phyloP scores from a whole-genome alignment of 2,329 filamentous ascomycete species.

The Fonsecaea erecta region DNA sequence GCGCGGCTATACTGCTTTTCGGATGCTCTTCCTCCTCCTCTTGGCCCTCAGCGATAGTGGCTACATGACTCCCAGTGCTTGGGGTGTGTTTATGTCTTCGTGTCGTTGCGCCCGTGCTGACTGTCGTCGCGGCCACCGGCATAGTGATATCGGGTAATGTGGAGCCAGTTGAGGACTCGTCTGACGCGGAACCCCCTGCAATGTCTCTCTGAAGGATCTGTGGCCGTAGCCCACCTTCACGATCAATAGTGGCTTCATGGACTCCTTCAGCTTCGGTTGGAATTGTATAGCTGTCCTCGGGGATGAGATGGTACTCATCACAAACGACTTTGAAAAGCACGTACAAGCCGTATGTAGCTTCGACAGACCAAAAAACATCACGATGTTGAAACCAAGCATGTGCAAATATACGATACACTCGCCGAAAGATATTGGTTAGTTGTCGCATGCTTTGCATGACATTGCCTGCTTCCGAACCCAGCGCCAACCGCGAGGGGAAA shows the following conservation, averaged over 20 bases:
- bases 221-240: slow-evolving; percentile 25
- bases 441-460: slow-evolving; percentile 61
- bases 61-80: slow-evolving; percentile 76
- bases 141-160: slow-evolving; percentile 36
- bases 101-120: slow-evolving; percentile 69
- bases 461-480: slow-evolving; percentile 53
- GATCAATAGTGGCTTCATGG: slow-evolving; percentile 57
- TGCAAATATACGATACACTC: slow-evolving; percentile 94
- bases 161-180: slow-evolving; percentile 2
- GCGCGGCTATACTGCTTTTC: slow-evolving; percentile 16
- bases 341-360: slow-evolving; percentile 88
- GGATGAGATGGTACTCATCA: slow-evolving; percentile 85
- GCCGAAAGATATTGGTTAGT: slow-evolving; percentile 90
- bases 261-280: slow-evolving; percentile 86
- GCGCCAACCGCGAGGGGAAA: slow-evolving; percentile 81
- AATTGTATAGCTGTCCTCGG: slow-evolving; percentile 93
- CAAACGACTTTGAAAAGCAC: slow-evolving; percentile 97
- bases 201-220: slow-evolving; percentile 48
- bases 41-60: slow-evolving; percentile 80
- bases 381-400: slow-evolving; percentile 99
- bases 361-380: slow-evolving; percentile 92
- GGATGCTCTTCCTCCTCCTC: slow-evolving; percentile 67
- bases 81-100: slow-evolving; percentile 82
- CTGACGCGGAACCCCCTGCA: slow-evolving; percentile 3
- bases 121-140: slow-evolving; percentile 54